Evolutionary conservation across 139 green algal species (phyloP).

Genomic region (Micractinium sp.): DNA sequence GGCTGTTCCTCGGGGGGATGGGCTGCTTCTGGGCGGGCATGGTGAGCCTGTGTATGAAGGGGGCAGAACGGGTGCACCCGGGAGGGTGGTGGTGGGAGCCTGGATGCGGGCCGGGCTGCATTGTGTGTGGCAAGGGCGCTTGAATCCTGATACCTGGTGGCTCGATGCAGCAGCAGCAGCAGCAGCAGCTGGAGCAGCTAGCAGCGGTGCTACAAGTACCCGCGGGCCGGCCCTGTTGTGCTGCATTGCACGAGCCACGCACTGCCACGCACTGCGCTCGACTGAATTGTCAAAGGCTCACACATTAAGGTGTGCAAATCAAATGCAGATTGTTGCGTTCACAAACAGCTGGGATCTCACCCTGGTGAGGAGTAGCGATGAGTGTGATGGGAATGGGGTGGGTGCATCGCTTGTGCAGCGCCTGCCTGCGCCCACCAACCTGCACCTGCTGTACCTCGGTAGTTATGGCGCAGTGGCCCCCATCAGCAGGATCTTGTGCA

Average conservation of each 20-base stretch:
- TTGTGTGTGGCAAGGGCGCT: not conserved
- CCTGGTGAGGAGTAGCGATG: slow-evolving; percentile 58
- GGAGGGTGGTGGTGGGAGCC: not conserved
- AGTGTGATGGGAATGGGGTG: no score
- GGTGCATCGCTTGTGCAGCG: no score
- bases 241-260: not conserved
- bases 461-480: no score
- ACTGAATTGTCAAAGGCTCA: not conserved
- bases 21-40: slow-evolving; percentile 22
- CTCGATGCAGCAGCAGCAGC: slow-evolving; percentile 40
- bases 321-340: slow-evolving; percentile 58
- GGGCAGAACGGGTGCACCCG: not conserved
- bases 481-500: no score
- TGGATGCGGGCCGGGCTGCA: not conserved
- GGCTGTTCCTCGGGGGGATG: slow-evolving; percentile 9
- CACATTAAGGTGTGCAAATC: slow-evolving; percentile 6
- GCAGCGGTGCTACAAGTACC: not conserved
- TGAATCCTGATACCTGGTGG: not conserved
- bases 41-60: not conserved
- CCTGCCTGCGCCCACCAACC: no score
- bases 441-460: no score
- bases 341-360: slow-evolving; percentile 76
- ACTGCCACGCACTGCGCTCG: not conserved
- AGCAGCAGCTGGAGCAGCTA: slow-evolving; percentile 54
- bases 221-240: no score